Evolutionary conservation across 805 yeast species (phyloP).

Genomic region (Nakazawaea ambrosiae): DNA sequence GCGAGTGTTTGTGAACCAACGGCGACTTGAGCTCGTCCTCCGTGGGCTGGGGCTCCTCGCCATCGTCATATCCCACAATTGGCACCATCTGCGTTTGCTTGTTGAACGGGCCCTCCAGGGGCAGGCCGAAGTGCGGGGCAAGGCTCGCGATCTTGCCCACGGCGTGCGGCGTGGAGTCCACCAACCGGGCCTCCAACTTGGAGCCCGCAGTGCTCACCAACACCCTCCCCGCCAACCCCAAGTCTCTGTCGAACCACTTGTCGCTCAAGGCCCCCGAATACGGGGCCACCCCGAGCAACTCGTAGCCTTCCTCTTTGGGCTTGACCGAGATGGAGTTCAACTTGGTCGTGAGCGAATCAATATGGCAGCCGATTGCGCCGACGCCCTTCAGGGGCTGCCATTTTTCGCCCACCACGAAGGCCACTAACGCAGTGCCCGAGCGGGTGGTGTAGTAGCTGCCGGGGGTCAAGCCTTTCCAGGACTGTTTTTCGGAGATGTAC

Average conservation of each 20-base stretch:
- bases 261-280: constrained; percentile 65
- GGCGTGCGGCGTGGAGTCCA: constrained; percentile 57
- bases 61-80: constrained; percentile 50
- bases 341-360: constrained; percentile 61
- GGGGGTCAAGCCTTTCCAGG: constrained; percentile 38
- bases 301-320: constrained; percentile 60
- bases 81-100: constrained; percentile 75
- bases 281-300: constrained; percentile 75
- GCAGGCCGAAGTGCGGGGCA: constrained; percentile 81
- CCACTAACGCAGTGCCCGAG: constrained; percentile 59
- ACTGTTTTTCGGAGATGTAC: constrained; percentile 57
- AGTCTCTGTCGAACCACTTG: constrained; percentile 79
- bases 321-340: constrained; percentile 69
- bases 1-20: constrained; percentile 60
- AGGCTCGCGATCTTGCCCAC: constrained; percentile 77
- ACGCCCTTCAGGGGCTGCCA: constrained; percentile 63
- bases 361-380: constrained; percentile 67
- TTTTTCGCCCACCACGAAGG: constrained; percentile 60
- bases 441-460: constrained; percentile 64
- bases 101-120: constrained; percentile 65
- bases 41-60: constrained; percentile 37
- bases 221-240: constrained; percentile 77
- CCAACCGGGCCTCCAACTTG: constrained; percentile 34
- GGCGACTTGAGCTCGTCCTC: constrained; percentile 58
- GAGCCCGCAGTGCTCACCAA: constrained; percentile 37